Base-by-base conservation (phyloP, 768 basidiomycete species). In the Botryobasidium botryosum region DNA sequence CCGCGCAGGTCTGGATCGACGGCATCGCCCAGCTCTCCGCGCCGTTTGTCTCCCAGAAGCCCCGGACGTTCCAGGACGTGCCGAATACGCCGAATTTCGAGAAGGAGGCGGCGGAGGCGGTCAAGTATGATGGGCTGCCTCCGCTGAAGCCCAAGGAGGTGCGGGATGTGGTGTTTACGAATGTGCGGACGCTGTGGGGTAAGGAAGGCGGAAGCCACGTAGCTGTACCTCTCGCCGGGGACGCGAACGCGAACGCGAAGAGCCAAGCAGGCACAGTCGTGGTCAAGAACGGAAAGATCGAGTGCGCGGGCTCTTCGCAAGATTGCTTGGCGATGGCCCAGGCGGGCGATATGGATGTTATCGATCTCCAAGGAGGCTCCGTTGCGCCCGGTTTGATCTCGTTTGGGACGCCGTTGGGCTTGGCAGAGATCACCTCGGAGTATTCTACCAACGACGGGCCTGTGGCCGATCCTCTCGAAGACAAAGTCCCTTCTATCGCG, bases 1-100 rank as follows among this genome's bases (percentile, higher is more conserved):
- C 63, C 0, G 52, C 54, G 15, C 62, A 64, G 43, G 60, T 60
- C 7, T 63, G 57, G 40, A 62, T 64, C 47, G 64, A 65, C 42
- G 63, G 62, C 5, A 62, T 64, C 45, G 45, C 59, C 1, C 64
- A 65, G 45, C 52, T 65, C 1, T 56, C 60, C 8, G 43, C 52
- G 18, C 1, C 42, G 51, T 28, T 51, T 56, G 2, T 59, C 61
- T 36, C 31, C 26, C 55, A 59, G 38, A 51, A 56, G 3, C 15
- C 57, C 3, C 46, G 46, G 8, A 52, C 55, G 4, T 38, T 39
- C 23, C 51, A 53, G 13, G 46, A 45, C 6, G 48, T 37, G 25
- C 43, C 44, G 18, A 7, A 20, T 4, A 32, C 28, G 33, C n/a
- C 44, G 28, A 10, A 36, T 17, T 51, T 20, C 24, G 39, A 44